Conservation (phyloP, 1,284 basidiomycete genomes). For the Pisolithus thermaeus region DNA sequence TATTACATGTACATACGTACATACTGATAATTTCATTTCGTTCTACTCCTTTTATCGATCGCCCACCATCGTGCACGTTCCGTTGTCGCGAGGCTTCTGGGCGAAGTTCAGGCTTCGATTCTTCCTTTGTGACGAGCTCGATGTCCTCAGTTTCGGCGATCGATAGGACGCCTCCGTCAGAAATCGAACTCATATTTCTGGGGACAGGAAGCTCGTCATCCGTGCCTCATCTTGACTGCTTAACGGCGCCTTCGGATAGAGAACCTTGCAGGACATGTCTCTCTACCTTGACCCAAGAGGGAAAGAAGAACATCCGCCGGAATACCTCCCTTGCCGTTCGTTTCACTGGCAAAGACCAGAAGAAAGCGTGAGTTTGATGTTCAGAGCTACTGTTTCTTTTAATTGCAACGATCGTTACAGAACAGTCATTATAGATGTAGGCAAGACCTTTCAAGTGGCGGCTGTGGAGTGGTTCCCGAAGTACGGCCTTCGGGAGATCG, state of each 20-base stretch:
- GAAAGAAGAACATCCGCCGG: constrained; percentile 68
- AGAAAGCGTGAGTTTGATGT: constrained; percentile 42
- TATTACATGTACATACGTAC: too few species aligned
- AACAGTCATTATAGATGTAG: constrained; percentile 74
- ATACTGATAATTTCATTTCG: too few species aligned
- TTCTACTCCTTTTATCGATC: too few species aligned
- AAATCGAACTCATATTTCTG: constrained; percentile 62
- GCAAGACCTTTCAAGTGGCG: constrained; percentile 73
- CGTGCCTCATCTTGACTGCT: constrained; percentile 58
- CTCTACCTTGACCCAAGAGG: constrained; percentile 58
- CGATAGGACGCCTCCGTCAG: neutral
- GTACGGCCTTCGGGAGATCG: constrained; percentile 65
- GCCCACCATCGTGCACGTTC: too few species aligned
- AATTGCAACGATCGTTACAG: constrained; percentile 29
- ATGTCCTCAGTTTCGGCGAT: neutral
- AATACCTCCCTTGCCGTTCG: constrained; percentile 70
- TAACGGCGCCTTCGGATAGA: constrained; percentile 49
- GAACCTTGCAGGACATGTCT: constrained; percentile 58
- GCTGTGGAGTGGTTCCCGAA: constrained; percentile 79
- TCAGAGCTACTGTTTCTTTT: constrained; percentile 1
- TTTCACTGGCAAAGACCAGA: constrained; percentile 44
- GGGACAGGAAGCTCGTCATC: constrained; percentile 73
- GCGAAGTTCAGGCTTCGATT: neutral
- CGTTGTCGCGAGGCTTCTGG: too few species aligned
- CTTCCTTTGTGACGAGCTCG: neutral